Percentiles rank a stretch among this genome's conserved stretches.
These are phyloP conservation scores for Geotrichum citri-aurantii DNA, from an alignment of 1,139 yeast species.

Conservation along the genomic window DNA sequence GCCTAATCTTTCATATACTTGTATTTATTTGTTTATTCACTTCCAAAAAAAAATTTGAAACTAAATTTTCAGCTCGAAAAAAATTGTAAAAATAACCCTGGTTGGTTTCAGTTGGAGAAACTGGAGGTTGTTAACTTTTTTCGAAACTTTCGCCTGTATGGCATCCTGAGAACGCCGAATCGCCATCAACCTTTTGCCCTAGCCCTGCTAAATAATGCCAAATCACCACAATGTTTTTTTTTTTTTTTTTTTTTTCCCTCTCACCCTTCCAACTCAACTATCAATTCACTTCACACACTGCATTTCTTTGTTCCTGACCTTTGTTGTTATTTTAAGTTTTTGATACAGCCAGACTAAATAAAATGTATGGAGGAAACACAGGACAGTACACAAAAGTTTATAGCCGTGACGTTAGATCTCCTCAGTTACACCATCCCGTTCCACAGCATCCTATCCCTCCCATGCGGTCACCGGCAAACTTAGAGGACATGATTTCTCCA, in stretches of 20 bases:
- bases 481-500: conserved; percentile 24
- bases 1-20: not conserved
- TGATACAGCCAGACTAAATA: not conserved
- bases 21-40: not conserved
- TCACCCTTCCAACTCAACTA: not conserved
- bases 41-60: not conserved
- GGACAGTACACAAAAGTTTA: conserved; percentile 5
- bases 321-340: not conserved
- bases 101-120: not conserved
- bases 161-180: not conserved
- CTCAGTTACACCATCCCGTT: conserved; percentile 44
- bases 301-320: not conserved
- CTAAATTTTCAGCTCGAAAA: not conserved
- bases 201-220: not conserved
- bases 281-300: not conserved
- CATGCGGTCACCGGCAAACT: conserved; percentile 36
- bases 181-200: not conserved
- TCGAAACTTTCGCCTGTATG: not conserved
- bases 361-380: not conserved
- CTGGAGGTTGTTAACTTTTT: not conserved
- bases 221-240: not conserved
- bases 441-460: conserved; percentile 44
- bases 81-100: no score
- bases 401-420: conserved; percentile 24
- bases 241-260: not conserved